A percentile compares a stretch with the other conserved stretches of the same genome.
Evolutionary conservation across 2,329 filamentous ascomycete species (phyloP).

Genomic region (Laburnicola sp.): DNA sequence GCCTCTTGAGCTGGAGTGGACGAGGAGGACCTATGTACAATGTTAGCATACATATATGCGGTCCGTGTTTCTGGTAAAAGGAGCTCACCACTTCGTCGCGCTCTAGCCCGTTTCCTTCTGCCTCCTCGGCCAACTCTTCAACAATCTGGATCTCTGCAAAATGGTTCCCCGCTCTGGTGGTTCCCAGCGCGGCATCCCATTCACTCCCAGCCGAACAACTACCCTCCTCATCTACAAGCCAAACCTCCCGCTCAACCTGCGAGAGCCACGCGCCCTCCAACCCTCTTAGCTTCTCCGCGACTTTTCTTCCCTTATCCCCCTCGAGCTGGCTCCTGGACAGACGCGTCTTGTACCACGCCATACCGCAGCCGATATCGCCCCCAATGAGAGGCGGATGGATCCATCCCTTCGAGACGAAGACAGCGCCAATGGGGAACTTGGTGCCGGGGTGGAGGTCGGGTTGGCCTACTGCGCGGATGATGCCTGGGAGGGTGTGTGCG

Average conservation of each 20-base stretch:
- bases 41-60: background rate
- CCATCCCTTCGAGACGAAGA: slow-evolving; percentile 41
- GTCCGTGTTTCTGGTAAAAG: background rate
- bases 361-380: slow-evolving; percentile 46
- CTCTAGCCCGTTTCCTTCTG: slow-evolving; percentile 17
- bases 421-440: slow-evolving; percentile 45
- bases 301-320: slow-evolving; percentile 37
- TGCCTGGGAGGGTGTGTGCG: slow-evolving; percentile 39
- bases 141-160: slow-evolving; percentile 47
- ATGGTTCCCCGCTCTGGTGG: slow-evolving; percentile 46
- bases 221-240: slow-evolving; percentile 28
- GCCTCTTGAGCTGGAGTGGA: slow-evolving; percentile 45
- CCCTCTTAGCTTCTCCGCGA: slow-evolving; percentile 42
- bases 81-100: slow-evolving; percentile 32
- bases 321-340: slow-evolving; percentile 37
- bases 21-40: slow-evolving; percentile 29
- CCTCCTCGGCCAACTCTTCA: slow-evolving; percentile 24
- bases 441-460: slow-evolving; percentile 45
- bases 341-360: slow-evolving; percentile 45
- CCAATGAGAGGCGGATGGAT: slow-evolving; percentile 47
- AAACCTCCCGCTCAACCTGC: slow-evolving; percentile 29
- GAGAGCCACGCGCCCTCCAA: slow-evolving; percentile 43
- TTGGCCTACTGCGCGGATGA: slow-evolving; percentile 40
- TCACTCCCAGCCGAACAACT: slow-evolving; percentile 32
- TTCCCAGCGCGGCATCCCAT: slow-evolving; percentile 41